Evolutionary conservation across 108 stramenopile genomes (phyloP).

Genomic region (Pinguiococcus pyrenoidosus): DNA sequence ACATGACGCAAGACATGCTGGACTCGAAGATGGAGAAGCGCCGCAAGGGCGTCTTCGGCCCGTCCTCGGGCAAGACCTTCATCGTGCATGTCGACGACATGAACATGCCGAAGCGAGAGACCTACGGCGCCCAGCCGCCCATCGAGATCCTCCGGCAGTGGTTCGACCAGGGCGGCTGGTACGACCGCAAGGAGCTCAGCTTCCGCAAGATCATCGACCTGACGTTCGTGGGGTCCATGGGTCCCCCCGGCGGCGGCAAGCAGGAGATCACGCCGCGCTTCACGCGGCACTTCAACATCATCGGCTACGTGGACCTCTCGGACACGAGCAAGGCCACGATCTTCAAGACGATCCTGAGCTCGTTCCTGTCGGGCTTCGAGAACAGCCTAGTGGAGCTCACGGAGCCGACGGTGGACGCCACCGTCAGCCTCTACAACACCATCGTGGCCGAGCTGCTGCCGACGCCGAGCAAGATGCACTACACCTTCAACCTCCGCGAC

Average conservation of each 20-base stretch:
- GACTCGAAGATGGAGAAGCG: constrained; percentile 54
- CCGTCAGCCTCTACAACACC: constrained; percentile 38
- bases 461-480: constrained; percentile 46
- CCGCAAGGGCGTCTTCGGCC: constrained; percentile 50
- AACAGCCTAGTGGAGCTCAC: constrained; percentile 12
- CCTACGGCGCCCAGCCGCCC: constrained; percentile 46
- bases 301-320: constrained; percentile 50
- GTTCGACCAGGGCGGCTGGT: constrained; percentile 55
- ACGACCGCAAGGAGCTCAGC: constrained; percentile 46
- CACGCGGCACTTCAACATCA: constrained; percentile 49
- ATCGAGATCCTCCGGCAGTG: constrained; percentile 56
- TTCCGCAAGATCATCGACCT: constrained; percentile 50
- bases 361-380: constrained; percentile 37
- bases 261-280: constrained; percentile 46
- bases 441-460: constrained; percentile 39
- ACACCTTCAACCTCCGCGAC: constrained; percentile 57
- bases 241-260: constrained; percentile 50
- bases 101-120: constrained; percentile 54
- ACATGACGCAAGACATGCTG: constrained; percentile 51
- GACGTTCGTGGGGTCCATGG: constrained; percentile 49
- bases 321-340: constrained; percentile 38
- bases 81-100: constrained; percentile 50
- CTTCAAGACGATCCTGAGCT: constrained; percentile 41
- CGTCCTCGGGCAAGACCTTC: constrained; percentile 43
- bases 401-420: constrained; percentile 23